phyloP scores from a whole-genome alignment of 2,329 filamentous ascomycete species.

The Claviceps pazoutovae region DNA sequence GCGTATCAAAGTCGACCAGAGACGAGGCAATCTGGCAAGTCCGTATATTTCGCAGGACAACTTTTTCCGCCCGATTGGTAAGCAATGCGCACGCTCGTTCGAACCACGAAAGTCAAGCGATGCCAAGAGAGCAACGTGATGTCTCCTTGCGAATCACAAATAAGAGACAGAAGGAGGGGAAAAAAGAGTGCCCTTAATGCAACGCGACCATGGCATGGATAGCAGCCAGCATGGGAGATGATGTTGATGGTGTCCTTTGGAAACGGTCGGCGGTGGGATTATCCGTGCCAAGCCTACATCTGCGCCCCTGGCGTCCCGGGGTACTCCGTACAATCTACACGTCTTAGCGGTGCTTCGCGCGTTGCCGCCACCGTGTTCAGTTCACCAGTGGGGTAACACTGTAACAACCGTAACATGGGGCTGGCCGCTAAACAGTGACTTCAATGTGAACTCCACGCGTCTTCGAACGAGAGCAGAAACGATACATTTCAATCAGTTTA shows the following conservation, averaged over 20 bases:
- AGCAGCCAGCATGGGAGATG: neutral
- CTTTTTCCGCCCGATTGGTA: neutral
- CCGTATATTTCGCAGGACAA: neutral
- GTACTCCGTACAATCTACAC: neutral
- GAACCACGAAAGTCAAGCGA: too few species aligned
- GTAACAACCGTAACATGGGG: too few species aligned
- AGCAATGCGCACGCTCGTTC: neutral
- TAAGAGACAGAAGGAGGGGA: neutral
- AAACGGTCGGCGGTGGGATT: constrained; percentile 18
- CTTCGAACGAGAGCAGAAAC: too few species aligned
- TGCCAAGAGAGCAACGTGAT: neutral
- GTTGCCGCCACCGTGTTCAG: constrained; percentile 21
- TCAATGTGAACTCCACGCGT: too few species aligned
- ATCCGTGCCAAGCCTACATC: constrained; percentile 12
- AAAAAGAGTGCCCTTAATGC: neutral
- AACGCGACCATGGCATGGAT: neutral
- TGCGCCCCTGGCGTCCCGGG: too few species aligned
- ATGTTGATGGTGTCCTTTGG: constrained; percentile 5
- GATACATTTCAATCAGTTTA: too few species aligned
- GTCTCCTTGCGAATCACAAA: neutral
- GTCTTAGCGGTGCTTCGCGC: neutral
- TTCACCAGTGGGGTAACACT: neutral
- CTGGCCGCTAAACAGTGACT: too few species aligned
- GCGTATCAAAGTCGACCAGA: neutral
- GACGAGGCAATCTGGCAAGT: constrained; percentile 2